A percentile compares a stretch with the other conserved stretches of the same genome.
Conservation (phyloP, 2,329 filamentous ascomycete species). For the Incumbomyces lentus region DNA sequence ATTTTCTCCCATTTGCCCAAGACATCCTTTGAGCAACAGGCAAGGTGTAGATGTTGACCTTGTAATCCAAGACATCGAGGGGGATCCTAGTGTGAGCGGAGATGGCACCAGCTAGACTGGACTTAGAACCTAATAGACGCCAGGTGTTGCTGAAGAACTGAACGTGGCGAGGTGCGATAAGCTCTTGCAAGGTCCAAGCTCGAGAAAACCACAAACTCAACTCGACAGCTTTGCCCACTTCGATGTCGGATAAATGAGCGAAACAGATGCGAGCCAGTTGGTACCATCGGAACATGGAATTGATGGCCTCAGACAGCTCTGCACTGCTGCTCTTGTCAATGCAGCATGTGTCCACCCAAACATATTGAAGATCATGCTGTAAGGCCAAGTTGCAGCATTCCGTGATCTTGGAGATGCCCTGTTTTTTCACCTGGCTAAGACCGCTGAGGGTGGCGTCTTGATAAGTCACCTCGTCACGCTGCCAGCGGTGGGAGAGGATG, state of each 20-base stretch:
- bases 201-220: conserved; percentile 6
- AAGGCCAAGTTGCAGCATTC: background rate
- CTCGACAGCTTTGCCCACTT: background rate
- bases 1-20: conserved; percentile 29
- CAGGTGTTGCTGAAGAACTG: conserved; percentile 2
- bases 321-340: conserved; percentile 21
- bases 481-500: conserved; percentile 19
- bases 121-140: background rate
- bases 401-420: conserved; percentile 6
- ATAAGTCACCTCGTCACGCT: conserved; percentile 14
- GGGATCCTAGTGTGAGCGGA: background rate
- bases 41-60: background rate
- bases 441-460: conserved; percentile 7
- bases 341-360: conserved; percentile 22
- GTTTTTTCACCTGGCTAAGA: background rate
- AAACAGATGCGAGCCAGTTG: conserved; percentile 12
- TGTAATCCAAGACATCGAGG: background rate
- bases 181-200: conserved; percentile 9
- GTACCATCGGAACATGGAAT: conserved; percentile 21
- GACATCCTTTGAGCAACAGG: conserved; percentile 32
- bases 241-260: conserved; percentile 8
- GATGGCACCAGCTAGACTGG: background rate
- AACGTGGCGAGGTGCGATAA: conserved; percentile 5
- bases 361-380: background rate
- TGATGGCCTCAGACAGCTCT: conserved; percentile 19